Conservation (phyloP, 176 grass and related monocot species). For the Dactylis glomerata region DNA sequence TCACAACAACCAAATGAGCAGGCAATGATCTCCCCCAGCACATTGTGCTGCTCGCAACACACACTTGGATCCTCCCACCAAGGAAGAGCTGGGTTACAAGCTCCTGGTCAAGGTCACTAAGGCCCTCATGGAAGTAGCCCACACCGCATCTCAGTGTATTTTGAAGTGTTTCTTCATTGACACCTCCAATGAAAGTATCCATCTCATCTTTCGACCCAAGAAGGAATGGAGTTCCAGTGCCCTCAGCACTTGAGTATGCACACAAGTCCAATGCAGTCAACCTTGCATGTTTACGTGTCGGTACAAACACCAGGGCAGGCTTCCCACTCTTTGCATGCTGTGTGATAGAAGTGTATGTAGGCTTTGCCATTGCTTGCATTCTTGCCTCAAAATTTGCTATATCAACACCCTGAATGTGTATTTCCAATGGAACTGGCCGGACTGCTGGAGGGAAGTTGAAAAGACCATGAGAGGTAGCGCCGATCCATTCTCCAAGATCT, state of each 20-base stretch:
- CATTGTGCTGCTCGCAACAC: constrained; percentile 76
- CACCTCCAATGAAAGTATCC: constrained; percentile 59
- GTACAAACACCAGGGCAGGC: constrained; percentile 87
- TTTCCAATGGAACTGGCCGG: constrained; percentile 88
- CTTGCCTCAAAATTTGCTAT: constrained; percentile 94
- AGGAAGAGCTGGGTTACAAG: constrained; percentile 76
- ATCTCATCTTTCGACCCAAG: constrained; percentile 79
- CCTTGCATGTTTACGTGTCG: constrained; percentile 83
- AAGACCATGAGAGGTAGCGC: constrained; percentile 81
- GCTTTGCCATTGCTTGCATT: constrained; percentile 98
- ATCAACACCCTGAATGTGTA: constrained; percentile 94
- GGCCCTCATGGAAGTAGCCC: constrained; percentile 90
- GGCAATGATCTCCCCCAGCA: constrained; percentile 95
- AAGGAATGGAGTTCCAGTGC: constrained; percentile 63
- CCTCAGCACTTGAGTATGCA: constrained; percentile 72
- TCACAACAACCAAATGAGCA: constrained; percentile 89
- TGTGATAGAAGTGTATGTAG: constrained; percentile 82
- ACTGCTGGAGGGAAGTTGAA: constrained; percentile 97
- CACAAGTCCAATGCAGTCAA: constrained; percentile 82
- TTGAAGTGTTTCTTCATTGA: constrained; percentile 71
- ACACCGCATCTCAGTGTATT: constrained; percentile 71
- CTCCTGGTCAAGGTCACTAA: constrained; percentile 80
- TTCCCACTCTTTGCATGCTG: constrained; percentile 92
- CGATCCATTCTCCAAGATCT: constrained; percentile 95
- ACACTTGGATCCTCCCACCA: constrained; percentile 91